A percentile compares a stretch with the other conserved stretches of the same genome.
phyloP scores from a whole-genome alignment of 2,329 filamentous ascomycete genomes.

The Cercospora sp. region DNA sequence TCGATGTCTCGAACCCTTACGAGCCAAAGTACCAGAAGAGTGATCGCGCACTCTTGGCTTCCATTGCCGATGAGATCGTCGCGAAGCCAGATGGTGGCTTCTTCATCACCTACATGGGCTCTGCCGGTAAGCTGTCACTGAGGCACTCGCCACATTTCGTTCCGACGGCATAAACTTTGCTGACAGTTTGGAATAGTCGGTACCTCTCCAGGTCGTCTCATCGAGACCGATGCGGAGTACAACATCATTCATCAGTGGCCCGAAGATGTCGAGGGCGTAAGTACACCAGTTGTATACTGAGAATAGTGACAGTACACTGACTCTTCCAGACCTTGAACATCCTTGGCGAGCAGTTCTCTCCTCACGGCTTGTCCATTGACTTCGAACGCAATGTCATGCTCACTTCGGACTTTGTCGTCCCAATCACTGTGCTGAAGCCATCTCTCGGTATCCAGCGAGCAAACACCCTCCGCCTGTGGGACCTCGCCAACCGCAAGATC shows the following conservation, averaged over 20 bases:
- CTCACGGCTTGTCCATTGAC: slow-evolving; percentile 60
- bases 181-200: background rate
- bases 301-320: no score
- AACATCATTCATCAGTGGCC: background rate
- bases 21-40: slow-evolving; percentile 54
- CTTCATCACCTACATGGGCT: slow-evolving; percentile 64
- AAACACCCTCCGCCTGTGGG: background rate
- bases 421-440: background rate
- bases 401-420: background rate
- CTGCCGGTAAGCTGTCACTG: slow-evolving; percentile 15
- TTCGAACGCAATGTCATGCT: slow-evolving; percentile 54
- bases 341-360: slow-evolving; percentile 60
- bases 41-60: slow-evolving; percentile 59
- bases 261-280: background rate
- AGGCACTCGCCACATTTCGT: background rate
- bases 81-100: slow-evolving; percentile 64
- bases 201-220: background rate
- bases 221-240: background rate
- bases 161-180: background rate
- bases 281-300: no score
- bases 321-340: slow-evolving; percentile 53
- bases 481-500: background rate
- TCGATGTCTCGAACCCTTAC: slow-evolving; percentile 60
- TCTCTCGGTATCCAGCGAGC: background rate
- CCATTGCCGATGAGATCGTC: slow-evolving; percentile 63